Evolutionary conservation across 1,284 basidiomycete species (phyloP).

Genomic region (Anthracocystis panici-leucophaei): DNA sequence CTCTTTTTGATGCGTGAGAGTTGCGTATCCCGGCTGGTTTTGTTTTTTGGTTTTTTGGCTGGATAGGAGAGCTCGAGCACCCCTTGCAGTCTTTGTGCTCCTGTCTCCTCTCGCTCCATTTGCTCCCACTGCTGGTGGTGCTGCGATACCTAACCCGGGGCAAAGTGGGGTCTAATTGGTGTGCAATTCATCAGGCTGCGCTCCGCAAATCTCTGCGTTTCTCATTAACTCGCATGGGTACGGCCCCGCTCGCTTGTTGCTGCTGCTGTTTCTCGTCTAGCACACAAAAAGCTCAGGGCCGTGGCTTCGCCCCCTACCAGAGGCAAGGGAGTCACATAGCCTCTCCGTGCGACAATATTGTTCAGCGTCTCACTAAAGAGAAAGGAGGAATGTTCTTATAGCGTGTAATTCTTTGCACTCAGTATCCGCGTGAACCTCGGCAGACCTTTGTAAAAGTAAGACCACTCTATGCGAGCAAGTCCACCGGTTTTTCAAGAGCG

Average conservation of each 20-base stretch:
- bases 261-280: neutral
- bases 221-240: neutral
- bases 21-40: too few species aligned
- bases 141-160: neutral
- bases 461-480: neutral
- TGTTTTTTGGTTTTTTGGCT: neutral
- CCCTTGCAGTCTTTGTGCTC: neutral
- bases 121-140: neutral
- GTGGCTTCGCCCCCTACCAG: too few species aligned
- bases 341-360: too few species aligned
- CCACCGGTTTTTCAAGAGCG: neutral
- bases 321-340: too few species aligned
- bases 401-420: too few species aligned
- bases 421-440: too few species aligned
- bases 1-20: too few species aligned
- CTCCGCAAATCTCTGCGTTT: conserved; percentile 12
- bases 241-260: neutral
- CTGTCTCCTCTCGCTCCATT: neutral
- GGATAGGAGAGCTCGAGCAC: neutral
- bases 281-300: neutral
- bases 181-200: neutral
- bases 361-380: too few species aligned
- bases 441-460: neutral
- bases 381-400: too few species aligned
- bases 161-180: neutral